Conservation (phyloP, 1,139 yeast genomes). For the Candida pseudoviswanathii region DNA sequence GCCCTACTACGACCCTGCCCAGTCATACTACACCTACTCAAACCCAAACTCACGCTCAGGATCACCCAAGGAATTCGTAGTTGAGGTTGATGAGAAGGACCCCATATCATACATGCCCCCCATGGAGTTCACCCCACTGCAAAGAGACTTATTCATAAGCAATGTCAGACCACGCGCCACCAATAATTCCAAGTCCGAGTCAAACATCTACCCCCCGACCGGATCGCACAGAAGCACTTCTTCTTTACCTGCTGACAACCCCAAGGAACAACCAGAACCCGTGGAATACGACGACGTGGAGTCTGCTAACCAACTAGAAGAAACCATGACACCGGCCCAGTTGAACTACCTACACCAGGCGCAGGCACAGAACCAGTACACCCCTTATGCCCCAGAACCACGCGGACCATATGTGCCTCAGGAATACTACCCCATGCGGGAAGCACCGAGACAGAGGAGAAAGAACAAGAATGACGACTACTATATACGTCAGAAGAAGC, state of each 20-base stretch:
- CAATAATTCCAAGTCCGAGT: constrained; percentile 8
- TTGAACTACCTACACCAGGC: constrained; percentile 26
- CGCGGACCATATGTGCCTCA: constrained; percentile 11
- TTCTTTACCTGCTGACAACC: not conserved
- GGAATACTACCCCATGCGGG: constrained; percentile 3
- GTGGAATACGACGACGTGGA: constrained; percentile 19
- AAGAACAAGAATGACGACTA: constrained; percentile 28
- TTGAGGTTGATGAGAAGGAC: constrained; percentile 5
- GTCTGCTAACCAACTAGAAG: constrained; percentile 32
- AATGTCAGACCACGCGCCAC: constrained; percentile 12
- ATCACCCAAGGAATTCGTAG: constrained; percentile 2
- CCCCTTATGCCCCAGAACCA: constrained; percentile 12
- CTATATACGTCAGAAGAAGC: constrained; percentile 40
- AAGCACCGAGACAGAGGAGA: constrained; percentile 5
- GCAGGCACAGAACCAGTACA: constrained; percentile 10
- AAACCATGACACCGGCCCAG: constrained; percentile 42
- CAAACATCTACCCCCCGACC: constrained; percentile 2
- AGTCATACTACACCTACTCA: not conserved
- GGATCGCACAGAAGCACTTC: constrained; percentile 3
- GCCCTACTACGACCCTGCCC: not conserved
- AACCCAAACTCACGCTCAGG: not conserved
- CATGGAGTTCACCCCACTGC: constrained; percentile 1
- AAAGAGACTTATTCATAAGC: constrained; percentile 9
- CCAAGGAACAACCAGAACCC: not conserved
- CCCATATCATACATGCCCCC: not conserved